Evolutionary conservation across 805 yeast species (phyloP).

Genomic region (Blastobotrys attinorum): DNA sequence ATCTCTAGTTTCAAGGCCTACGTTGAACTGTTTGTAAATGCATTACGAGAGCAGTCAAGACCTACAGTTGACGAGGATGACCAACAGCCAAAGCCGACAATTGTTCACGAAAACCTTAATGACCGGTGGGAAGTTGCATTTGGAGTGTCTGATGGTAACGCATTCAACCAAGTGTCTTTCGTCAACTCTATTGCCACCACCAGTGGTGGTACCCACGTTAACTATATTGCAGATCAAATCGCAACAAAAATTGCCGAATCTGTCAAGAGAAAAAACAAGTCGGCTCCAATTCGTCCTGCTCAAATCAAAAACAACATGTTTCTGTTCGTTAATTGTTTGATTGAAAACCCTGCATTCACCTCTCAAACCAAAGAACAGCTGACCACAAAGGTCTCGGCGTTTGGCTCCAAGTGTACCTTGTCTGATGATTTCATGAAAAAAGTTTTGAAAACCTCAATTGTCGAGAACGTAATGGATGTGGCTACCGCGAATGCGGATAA

Average conservation of each 20-base stretch:
- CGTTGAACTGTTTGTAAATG: conserved; percentile 80
- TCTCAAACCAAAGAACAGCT: conserved; percentile 96
- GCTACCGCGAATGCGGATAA: conserved; percentile 86
- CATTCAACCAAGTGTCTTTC: conserved; percentile 88
- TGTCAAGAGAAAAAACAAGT: conserved; percentile 58
- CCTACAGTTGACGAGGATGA: conserved; percentile 30
- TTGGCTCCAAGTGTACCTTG: conserved; percentile 78
- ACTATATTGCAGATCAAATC: conserved; percentile 75
- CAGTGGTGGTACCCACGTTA: conserved; percentile 93
- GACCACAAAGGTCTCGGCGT: conserved; percentile 80
- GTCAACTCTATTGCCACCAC: conserved; percentile 98
- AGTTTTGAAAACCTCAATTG: conserved; percentile 63
- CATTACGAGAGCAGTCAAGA: conserved; percentile 45
- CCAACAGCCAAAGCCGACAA: conserved; percentile 40
- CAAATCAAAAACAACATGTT: conserved; percentile 90
- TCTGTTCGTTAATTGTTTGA: conserved; percentile 79
- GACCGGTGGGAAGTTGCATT: conserved; percentile 96
- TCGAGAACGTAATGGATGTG: conserved; percentile 63
- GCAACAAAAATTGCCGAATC: conserved; percentile 66
- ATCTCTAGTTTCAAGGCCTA: conserved; percentile 75
- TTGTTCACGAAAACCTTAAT: conserved; percentile 72
- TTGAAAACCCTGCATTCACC: conserved; percentile 95
- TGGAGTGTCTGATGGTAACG: conserved; percentile 77
- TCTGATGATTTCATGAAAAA: conserved; percentile 70
- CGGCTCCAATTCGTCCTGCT: conserved; percentile 70